A percentile compares a stretch with the other conserved stretches of the same genome.
Conservation (phyloP, 306 rosid genomes). For the Biancaea sappan region DNA sequence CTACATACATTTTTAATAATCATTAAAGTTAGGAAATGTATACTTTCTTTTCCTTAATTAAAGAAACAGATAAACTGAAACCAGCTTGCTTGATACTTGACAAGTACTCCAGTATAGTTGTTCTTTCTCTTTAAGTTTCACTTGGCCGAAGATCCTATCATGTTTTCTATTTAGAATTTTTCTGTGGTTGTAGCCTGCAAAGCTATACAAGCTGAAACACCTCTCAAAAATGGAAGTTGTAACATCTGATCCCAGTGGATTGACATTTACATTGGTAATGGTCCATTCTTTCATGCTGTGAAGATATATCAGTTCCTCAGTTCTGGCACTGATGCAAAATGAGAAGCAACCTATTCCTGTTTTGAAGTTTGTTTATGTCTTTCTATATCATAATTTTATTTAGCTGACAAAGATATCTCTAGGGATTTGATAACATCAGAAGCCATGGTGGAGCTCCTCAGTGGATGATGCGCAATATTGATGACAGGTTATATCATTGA, state of each 20-base stretch:
- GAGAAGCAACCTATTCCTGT: constrained; percentile 21
- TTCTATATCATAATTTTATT: background rate
- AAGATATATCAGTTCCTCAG: constrained; percentile 18
- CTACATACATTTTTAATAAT: constrained; percentile 1
- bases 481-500: constrained; percentile 73
- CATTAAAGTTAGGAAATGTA: constrained; percentile 21
- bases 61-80: constrained; percentile 26
- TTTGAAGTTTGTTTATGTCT: constrained; percentile 28
- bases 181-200: constrained; percentile 74
- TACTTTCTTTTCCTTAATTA: constrained; percentile 28
- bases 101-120: background rate
- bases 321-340: constrained; percentile 29
- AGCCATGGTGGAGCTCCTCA: constrained; percentile 87
- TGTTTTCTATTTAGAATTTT: constrained; percentile 24
- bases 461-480: constrained; percentile 96
- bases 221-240: constrained; percentile 91
- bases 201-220: constrained; percentile 93
- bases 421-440: constrained; percentile 97
- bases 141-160: background rate
- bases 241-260: constrained; percentile 86
- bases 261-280: constrained; percentile 89
- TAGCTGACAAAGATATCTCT: constrained; percentile 33
- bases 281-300: constrained; percentile 30
- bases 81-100: constrained; percentile 4
- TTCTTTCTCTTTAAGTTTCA: constrained; percentile 4